Conservation (phyloP, 2,329 filamentous ascomycete genomes). For the Trichophyton verrucosum region DNA sequence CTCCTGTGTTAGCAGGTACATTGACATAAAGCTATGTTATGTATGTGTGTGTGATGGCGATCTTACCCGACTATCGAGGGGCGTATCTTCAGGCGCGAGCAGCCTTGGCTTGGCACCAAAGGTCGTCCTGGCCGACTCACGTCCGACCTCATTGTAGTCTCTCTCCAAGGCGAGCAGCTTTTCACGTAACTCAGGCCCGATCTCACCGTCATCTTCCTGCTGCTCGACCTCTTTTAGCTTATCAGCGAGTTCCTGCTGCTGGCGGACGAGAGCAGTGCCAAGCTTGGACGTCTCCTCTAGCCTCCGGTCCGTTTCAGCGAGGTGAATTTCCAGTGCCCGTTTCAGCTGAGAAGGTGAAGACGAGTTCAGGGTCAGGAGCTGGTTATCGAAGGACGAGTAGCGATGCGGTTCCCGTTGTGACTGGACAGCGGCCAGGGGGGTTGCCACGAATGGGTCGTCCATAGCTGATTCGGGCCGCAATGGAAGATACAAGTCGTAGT, state of each 20-base stretch:
- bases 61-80: constrained; percentile 35
- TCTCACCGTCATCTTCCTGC: constrained; percentile 60
- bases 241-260: constrained; percentile 71
- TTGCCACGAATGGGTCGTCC: constrained; percentile 49
- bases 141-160: constrained; percentile 88
- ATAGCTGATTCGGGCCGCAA: constrained; percentile 15
- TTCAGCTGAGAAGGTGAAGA: constrained; percentile 78
- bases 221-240: constrained; percentile 74
- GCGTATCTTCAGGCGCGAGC: constrained; percentile 53
- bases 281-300: constrained; percentile 84
- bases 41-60: constrained; percentile 11
- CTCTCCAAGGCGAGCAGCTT: constrained; percentile 79
- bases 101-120: constrained; percentile 68
- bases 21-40: background rate
- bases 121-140: constrained; percentile 79
- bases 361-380: constrained; percentile 67
- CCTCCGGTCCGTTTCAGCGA: constrained; percentile 81
- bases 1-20: constrained; percentile 7
- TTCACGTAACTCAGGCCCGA: constrained; percentile 68
- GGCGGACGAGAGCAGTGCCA: constrained; percentile 74
- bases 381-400: constrained; percentile 71
- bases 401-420: constrained; percentile 43
- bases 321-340: constrained; percentile 76
- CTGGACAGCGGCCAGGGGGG: constrained; percentile 32
- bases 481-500: background rate